Evolutionary conservation across 768 basidiomycete species (phyloP), one percentile per base, ranked within the genome.

Genomic region (Trametes coccinea): DNA sequence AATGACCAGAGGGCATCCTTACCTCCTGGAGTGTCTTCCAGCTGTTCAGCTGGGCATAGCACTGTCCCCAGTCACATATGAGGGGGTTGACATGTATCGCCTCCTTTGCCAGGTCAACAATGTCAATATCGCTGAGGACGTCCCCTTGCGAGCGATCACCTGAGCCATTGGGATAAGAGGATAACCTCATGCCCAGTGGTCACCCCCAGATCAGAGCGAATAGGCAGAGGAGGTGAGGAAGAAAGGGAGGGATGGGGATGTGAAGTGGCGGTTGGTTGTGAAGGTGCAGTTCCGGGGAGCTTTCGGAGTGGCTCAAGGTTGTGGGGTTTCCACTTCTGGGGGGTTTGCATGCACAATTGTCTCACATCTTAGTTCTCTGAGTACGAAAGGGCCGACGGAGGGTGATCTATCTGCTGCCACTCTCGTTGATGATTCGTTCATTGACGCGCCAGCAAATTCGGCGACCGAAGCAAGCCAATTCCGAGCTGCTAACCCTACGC

Each of bases 11-110:
- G 34, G 22, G 22, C 22, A 10, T 1, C 14, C 66, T 53, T 43
- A 65, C 67, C 67, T 67, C 61, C 30, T 59, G 56, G 2, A 67
- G 46, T 13, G 67, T 33, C 13, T 39, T 54, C 64, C 67, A 65
- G 56, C 64, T 63, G 34, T 65, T 65, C 10, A 67, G 51, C 49
- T 61, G 37, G 5, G 56, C 59, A 45, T 44, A 16, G 47, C 67
- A 67, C 5, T 37, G 37, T 22, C 31, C 31, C 67, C 67, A 67
- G 11, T 63, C 57, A 27, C 67, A 67, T 0, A 34, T 7, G 3
- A 66, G 43, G 17, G 44, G 61, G n/a, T 37, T 41, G 22, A 37
- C 13, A 14, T 45, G 59, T 2, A 67, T 30, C 0, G 56, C 57
- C 44, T 65, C 56, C 51, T 61, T 59, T 17, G 66, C 63, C 16